Evolutionary conservation across 2,329 filamentous ascomycete species (phyloP).

Genomic region (Penicillium sp.): DNA sequence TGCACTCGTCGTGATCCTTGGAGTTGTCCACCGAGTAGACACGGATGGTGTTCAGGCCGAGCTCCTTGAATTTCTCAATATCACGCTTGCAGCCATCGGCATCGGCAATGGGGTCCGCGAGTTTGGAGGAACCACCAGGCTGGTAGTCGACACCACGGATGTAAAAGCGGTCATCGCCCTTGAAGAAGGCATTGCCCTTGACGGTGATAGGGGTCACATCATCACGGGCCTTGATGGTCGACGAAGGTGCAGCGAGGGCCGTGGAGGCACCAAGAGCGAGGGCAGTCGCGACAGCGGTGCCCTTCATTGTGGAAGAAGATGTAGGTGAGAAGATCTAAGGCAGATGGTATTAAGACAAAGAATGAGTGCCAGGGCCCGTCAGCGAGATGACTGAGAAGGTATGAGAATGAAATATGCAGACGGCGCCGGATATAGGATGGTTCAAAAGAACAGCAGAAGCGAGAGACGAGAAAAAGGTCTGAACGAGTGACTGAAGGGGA

Average conservation of each 20-base stretch:
- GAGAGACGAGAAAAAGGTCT: no score
- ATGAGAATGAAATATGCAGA: no score
- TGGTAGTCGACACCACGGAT: conserved; percentile 55
- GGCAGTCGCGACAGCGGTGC: no score
- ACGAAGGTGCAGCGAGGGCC: conserved; percentile 40
- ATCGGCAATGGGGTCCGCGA: conserved; percentile 68
- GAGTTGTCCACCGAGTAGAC: conserved; percentile 91
- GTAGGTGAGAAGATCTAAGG: no score
- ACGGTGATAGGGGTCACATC: conserved; percentile 50
- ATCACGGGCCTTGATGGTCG: conserved; percentile 35
- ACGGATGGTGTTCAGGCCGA: conserved; percentile 83
- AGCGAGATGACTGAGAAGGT: no score
- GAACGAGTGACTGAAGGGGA: no score
- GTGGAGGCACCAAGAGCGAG: conserved; percentile 41
- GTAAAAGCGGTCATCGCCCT: conserved; percentile 50
- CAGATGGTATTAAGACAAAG: no score
- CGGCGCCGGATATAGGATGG: no score
- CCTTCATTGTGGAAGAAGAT: no score
- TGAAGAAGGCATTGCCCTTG: conserved; percentile 60
- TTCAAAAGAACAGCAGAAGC: no score
- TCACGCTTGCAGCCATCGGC: conserved; percentile 63
- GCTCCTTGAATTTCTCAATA: conserved; percentile 68
- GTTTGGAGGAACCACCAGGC: conserved; percentile 54
- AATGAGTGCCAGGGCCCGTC: no score
- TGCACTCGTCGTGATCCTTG: conserved; percentile 71